Conservation (phyloP, 2,329 filamentous ascomycete species). For the Dryadomyces quercus-mongolicae region DNA sequence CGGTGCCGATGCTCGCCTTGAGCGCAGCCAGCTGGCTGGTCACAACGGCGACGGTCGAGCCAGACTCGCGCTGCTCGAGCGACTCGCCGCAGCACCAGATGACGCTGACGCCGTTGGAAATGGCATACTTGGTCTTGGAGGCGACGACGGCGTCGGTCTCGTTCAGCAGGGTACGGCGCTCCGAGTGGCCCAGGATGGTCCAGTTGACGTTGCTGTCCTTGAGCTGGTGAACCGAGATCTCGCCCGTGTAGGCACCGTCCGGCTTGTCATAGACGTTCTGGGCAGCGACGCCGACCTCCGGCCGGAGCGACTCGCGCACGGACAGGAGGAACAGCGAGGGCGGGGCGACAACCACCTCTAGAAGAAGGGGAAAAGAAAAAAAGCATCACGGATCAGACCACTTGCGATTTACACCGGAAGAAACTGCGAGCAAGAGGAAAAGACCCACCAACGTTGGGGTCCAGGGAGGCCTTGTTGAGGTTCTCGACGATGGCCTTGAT, state of each 20-base stretch:
- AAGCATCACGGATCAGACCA: neutral
- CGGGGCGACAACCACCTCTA: slow-evolving; percentile 90
- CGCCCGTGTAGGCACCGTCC: slow-evolving; percentile 92
- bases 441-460: slow-evolving; percentile 53
- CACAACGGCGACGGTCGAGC: slow-evolving; percentile 76
- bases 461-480: slow-evolving; percentile 76
- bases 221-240: slow-evolving; percentile 87
- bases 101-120: slow-evolving; percentile 76
- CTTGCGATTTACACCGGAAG: neutral
- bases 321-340: slow-evolving; percentile 83
- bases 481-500: slow-evolving; percentile 85
- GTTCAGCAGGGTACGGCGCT: slow-evolving; percentile 80
- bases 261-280: slow-evolving; percentile 98
- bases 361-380: neutral
- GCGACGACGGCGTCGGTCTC: slow-evolving; percentile 81
- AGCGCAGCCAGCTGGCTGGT: slow-evolving; percentile 73
- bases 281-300: slow-evolving; percentile 72
- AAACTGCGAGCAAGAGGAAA: neutral
- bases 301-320: slow-evolving; percentile 64
- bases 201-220: slow-evolving; percentile 81
- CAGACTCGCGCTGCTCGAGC: slow-evolving; percentile 78
- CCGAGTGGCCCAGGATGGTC: slow-evolving; percentile 88
- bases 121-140: slow-evolving; percentile 85
- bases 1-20: slow-evolving; percentile 54
- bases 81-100: slow-evolving; percentile 98